Conservation (phyloP, 129 eudicot genomes). For the Cynara cardunculus region DNA sequence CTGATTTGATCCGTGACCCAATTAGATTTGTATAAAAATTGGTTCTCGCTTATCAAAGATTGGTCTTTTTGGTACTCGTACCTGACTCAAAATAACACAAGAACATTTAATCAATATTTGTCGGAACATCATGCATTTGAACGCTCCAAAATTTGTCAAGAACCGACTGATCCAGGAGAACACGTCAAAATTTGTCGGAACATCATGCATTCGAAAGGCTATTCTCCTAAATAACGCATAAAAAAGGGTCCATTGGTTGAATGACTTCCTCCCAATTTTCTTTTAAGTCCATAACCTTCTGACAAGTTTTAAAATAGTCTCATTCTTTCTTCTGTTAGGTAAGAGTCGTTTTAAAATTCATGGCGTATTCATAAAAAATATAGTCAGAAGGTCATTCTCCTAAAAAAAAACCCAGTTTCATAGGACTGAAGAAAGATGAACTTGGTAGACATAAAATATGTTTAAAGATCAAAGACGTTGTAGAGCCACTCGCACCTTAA, state of each 20-base stretch:
- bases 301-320: not conserved
- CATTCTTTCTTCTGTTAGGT: not conserved
- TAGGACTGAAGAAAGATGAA: not conserved
- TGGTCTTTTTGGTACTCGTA: constrained; percentile 77
- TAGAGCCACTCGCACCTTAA: constrained; percentile 44
- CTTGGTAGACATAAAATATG: not conserved
- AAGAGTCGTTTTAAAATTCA: not conserved
- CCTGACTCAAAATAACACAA: constrained; percentile 22
- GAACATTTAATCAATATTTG: not conserved
- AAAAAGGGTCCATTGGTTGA: not conserved
- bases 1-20: constrained; percentile 50
- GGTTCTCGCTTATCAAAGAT: constrained; percentile 59
- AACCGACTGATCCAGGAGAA: too few relatives aligned
- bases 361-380: not conserved
- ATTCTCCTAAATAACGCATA: too few relatives aligned
- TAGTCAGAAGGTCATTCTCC: not conserved
- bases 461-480: not conserved
- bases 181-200: not conserved
- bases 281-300: not conserved
- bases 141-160: too few relatives aligned
- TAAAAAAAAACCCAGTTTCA: not conserved
- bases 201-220: not conserved
- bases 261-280: not conserved
- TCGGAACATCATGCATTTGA: not conserved
- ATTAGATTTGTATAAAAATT: constrained; percentile 46